Conservation (phyloP, 2,329 filamentous ascomycete species). For the Fusarium chuoi region DNA sequence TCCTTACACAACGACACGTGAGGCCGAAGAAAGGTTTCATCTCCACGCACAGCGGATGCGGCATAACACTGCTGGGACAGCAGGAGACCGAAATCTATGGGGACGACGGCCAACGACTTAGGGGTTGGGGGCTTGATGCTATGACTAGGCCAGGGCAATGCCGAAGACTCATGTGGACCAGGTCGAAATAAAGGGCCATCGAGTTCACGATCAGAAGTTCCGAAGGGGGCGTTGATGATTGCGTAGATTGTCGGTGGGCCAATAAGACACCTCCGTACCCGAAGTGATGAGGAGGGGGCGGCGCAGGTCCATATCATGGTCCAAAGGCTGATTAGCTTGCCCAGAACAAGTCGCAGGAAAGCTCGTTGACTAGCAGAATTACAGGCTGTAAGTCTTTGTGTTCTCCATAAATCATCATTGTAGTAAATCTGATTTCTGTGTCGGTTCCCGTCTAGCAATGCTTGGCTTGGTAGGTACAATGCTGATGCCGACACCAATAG, state of each 20-base stretch:
- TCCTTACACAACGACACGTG: constrained; percentile 44
- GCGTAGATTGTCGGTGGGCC: constrained; percentile 36
- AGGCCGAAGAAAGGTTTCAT: constrained; percentile 44
- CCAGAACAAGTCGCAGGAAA: constrained; percentile 30
- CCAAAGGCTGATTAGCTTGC: constrained; percentile 28
- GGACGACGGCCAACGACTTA: constrained; percentile 24
- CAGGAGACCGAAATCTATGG: constrained; percentile 29
- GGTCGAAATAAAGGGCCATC: constrained; percentile 31
- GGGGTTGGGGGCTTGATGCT: constrained; percentile 21
- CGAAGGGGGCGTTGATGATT: constrained; percentile 34
- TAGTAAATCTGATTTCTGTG: constrained; percentile 31
- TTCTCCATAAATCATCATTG: constrained; percentile 33
- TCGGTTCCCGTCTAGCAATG: constrained; percentile 36
- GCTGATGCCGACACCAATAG: constrained; percentile 19
- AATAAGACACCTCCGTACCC: constrained; percentile 46
- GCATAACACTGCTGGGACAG: constrained; percentile 36
- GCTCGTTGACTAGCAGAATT: constrained; percentile 21
- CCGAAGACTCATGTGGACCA: constrained; percentile 29
- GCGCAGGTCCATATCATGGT: constrained; percentile 24
- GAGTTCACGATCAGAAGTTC: constrained; percentile 35
- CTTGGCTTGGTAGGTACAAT: constrained; percentile 24
- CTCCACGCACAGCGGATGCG: constrained; percentile 40
- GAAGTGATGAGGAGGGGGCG: constrained; percentile 42
- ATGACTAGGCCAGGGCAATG: constrained; percentile 26
- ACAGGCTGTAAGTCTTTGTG: constrained; percentile 37